A percentile compares a stretch with the other conserved stretches of the same genome.
Conservation (phyloP, 768 basidiomycete species). For the Sporobolomyces roseus region DNA sequence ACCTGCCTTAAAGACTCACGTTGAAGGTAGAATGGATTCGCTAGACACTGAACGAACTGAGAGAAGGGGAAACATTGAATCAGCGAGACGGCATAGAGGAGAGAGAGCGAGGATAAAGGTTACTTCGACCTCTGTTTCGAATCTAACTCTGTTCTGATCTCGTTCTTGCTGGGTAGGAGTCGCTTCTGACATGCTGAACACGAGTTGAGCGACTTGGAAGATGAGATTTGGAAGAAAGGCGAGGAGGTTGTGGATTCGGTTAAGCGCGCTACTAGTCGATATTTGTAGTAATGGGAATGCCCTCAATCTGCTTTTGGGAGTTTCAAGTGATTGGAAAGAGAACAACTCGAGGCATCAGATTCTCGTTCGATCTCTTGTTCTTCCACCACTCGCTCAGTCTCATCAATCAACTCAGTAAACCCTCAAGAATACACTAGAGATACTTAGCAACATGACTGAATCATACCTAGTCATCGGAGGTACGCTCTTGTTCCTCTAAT, state of each 20-base stretch:
- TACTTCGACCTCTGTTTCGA: conserved; percentile 45
- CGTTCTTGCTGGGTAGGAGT: conserved; percentile 11
- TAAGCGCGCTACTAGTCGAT: too few species aligned
- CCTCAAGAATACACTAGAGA: too few species aligned
- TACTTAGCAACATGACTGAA: conserved; percentile 53
- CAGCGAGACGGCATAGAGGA: not conserved
- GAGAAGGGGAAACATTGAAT: not conserved
- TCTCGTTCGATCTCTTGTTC: too few species aligned
- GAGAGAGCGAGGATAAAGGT: not conserved
- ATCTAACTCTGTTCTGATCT: conserved; percentile 34
- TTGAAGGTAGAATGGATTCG: conserved; percentile 43
- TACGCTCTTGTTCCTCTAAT: conserved; percentile 49
- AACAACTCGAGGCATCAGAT: too few species aligned
- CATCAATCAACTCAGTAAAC: too few species aligned
- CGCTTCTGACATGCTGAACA: not conserved
- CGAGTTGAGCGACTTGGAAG: too few species aligned
- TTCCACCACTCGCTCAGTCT: too few species aligned
- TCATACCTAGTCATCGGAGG: conserved; percentile 89
- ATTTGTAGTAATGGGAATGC: too few species aligned
- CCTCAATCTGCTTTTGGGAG: too few species aligned
- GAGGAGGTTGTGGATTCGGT: too few species aligned
- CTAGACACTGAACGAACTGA: conserved; percentile 39
- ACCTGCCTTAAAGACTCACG: conserved; percentile 22
- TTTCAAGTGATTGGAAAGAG: too few species aligned
- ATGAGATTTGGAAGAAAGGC: too few species aligned